phyloP scores from a whole-genome alignment of 2,329 filamentous ascomycete genomes.

The Apiospora hydei region DNA sequence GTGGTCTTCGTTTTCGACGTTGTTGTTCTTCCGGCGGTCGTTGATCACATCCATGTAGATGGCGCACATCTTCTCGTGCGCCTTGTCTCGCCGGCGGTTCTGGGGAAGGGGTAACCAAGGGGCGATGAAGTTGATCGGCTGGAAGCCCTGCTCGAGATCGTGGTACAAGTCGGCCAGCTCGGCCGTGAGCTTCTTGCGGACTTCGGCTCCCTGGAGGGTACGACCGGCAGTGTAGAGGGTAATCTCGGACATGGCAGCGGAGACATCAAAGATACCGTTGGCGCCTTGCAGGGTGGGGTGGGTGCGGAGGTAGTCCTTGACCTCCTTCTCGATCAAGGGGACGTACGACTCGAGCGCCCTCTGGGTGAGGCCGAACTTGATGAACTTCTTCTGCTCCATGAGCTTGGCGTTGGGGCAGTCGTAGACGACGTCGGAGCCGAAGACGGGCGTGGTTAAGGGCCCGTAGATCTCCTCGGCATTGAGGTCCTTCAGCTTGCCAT shows the following conservation, averaged over 20 bases:
- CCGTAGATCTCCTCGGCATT: conserved; percentile 63
- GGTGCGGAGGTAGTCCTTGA: conserved; percentile 67
- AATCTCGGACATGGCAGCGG: conserved; percentile 74
- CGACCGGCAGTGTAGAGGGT: conserved; percentile 84
- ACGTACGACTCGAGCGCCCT: conserved; percentile 72
- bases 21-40: conserved; percentile 59
- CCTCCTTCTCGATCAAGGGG: conserved; percentile 73
- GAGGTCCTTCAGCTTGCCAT: conserved; percentile 60
- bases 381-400: conserved; percentile 89
- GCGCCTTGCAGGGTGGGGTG: conserved; percentile 63
- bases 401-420: conserved; percentile 85
- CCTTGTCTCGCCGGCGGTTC: conserved; percentile 75
- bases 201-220: conserved; percentile 77
- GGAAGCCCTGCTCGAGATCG: conserved; percentile 81
- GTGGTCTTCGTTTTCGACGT: conserved; percentile 49
- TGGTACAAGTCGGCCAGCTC: conserved; percentile 80
- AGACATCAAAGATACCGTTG: conserved; percentile 69
- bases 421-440: conserved; percentile 82
- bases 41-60: conserved; percentile 77
- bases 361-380: conserved; percentile 74
- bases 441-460: conserved; percentile 62
- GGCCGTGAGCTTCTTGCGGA: conserved; percentile 74
- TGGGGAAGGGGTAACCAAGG: conserved; percentile 81
- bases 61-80: conserved; percentile 73
- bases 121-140: conserved; percentile 82